Base-by-base conservation (phyloP, 2,329 filamentous ascomycete species). In the Aspergillus latus region DNA sequence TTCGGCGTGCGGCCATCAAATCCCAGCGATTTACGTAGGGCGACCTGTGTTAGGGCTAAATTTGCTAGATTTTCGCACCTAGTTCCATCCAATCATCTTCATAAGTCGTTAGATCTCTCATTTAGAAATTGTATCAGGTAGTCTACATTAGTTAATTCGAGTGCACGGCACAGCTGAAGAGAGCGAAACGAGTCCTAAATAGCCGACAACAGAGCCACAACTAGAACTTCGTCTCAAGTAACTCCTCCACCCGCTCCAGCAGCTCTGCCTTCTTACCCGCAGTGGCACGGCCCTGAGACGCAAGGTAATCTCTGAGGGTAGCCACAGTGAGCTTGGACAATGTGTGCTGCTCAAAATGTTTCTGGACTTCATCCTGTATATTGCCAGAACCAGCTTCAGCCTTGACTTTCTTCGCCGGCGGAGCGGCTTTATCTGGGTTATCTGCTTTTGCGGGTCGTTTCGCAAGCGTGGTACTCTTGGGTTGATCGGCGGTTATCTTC, bases 211-310 rank as follows among this genome's bases (percentile, higher is more conserved):
- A 26, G 13, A 13, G 16, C 11, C 39, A 9, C 11, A 13, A 9
- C n/a, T 42, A 36, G 66, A 54, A 74, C 57, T 78, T 79, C 46
- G 66, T 64, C 60, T 81, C 78, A 52, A 80, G 77, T 59, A 71
- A 75, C 53, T 74, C 73, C 58, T 82, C 78, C 32, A 82, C 73
- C 39, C 74, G 70, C 39, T 81, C 78, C n/a, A 82, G 68, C 32
- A 82, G 68, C 56, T 81, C 79, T 5, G 73, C 76, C 60, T 82
- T 82, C 62, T 79, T 81, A 2, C 79, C 78, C 21, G 70, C 65
- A 8, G 67, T 64, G 29, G 73, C 66, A 13, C 80, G 68, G 43
- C 75, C 74, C 54, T 79, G 77, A 4, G 65, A 57, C n/a, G 63
- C 66, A 15, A 81, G 65, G 62, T 79, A 82, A 1, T 75, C 74